Conservation (phyloP, 441 rosid genomes). For the Biscutella laevigata region DNA sequence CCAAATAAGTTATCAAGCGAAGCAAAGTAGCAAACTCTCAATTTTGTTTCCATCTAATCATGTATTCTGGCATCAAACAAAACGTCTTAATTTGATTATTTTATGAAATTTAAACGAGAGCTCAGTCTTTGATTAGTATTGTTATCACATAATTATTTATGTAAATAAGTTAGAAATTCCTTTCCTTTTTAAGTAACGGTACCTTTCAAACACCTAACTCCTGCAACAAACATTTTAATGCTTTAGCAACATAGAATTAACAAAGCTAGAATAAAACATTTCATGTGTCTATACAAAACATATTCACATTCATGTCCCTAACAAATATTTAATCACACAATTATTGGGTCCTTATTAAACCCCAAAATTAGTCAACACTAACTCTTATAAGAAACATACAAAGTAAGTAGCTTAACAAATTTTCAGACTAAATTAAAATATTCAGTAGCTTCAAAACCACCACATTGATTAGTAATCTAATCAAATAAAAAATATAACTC, state of each 20-base stretch:
- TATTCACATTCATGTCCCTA: constrained; percentile 30
- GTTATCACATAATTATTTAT: background rate
- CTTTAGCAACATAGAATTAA: constrained; percentile 3
- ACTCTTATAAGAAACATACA: no score
- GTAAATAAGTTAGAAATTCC: background rate
- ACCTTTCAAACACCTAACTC: constrained; percentile 24
- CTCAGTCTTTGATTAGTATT: no score
- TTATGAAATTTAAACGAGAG: no score
- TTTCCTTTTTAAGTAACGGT: constrained; percentile 10
- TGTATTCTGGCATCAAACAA: no score
- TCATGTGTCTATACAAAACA: constrained; percentile 29
- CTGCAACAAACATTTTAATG: constrained; percentile 1
- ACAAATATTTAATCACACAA: background rate
- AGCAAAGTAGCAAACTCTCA: no score
- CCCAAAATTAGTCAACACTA: no score
- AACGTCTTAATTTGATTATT: no score
- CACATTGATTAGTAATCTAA: background rate
- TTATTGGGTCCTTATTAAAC: constrained; percentile 16
- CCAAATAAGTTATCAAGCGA: no score
- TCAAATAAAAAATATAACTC: background rate
- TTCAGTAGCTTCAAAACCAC: constrained; percentile 18
- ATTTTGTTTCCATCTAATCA: no score
- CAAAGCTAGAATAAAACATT: constrained; percentile 23
- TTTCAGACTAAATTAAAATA: constrained; percentile 4
- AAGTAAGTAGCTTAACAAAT: no score